Conservation (phyloP, 1,284 basidiomycete species). For the Pulveroboletus sp. region DNA sequence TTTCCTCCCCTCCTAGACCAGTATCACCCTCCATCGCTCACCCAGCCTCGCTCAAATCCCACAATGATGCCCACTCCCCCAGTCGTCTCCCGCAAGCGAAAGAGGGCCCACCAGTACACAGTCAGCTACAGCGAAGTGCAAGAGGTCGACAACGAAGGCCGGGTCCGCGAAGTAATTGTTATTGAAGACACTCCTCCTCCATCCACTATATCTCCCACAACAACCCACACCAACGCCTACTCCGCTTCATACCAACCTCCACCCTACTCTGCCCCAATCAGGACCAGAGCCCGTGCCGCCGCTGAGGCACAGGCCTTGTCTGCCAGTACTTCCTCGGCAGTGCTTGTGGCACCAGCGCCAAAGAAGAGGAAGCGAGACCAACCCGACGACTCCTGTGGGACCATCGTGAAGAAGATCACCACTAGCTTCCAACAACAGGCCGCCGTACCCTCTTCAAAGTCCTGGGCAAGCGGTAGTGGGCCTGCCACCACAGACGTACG, state of each 20-base stretch:
- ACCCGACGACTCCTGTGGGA: slow-evolving; percentile 62
- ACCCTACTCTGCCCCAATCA: slow-evolving; percentile 63
- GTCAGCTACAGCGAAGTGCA: slow-evolving; percentile 82
- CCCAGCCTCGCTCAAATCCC: slow-evolving; percentile 34
- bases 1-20: slow-evolving; percentile 54
- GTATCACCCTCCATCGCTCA: slow-evolving; percentile 49
- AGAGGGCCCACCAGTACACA: slow-evolving; percentile 72
- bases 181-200: slow-evolving; percentile 84
- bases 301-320: slow-evolving; percentile 75
- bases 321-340: slow-evolving; percentile 56
- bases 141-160: slow-evolving; percentile 72
- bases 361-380: slow-evolving; percentile 78
- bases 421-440: slow-evolving; percentile 46
- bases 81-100: slow-evolving; percentile 71
- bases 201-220: slow-evolving; percentile 70
- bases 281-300: slow-evolving; percentile 77
- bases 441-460: slow-evolving; percentile 47
- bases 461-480: slow-evolving; percentile 60
- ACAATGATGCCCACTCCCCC: slow-evolving; percentile 61
- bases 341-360: slow-evolving; percentile 54
- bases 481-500: slow-evolving; percentile 61
- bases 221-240: slow-evolving; percentile 59
- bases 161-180: slow-evolving; percentile 78
- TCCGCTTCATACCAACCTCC: slow-evolving; percentile 78
- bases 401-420: slow-evolving; percentile 56